These are phyloP conservation scores for Kodamaea fungicola DNA, from an alignment of 1,139 yeast genomes.

Conservation along the genomic window DNA sequence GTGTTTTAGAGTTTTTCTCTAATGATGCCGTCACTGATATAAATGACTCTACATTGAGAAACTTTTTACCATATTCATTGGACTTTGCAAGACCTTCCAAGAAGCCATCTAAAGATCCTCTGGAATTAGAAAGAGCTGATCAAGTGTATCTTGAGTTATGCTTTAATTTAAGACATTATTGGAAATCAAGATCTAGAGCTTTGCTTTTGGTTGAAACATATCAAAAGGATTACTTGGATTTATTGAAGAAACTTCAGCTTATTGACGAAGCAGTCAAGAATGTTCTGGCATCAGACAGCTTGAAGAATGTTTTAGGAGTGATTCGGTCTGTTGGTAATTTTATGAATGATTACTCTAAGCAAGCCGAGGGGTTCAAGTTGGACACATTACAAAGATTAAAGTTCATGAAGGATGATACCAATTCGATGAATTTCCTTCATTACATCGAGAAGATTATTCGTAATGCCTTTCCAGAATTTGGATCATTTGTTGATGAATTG, in stretches of 20 bases:
- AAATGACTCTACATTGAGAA: slow-evolving; percentile 62
- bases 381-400: slow-evolving; percentile 79
- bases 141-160: slow-evolving; percentile 74
- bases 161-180: slow-evolving; percentile 73
- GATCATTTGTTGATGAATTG: slow-evolving; percentile 75
- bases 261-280: slow-evolving; percentile 67
- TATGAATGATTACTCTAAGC: slow-evolving; percentile 82
- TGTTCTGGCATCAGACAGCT: slow-evolving; percentile 59
- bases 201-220: slow-evolving; percentile 64
- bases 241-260: slow-evolving; percentile 56
- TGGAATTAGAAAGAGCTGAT: slow-evolving; percentile 75
- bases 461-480: slow-evolving; percentile 71
- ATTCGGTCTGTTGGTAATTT: slow-evolving; percentile 86
- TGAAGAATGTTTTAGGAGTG: slow-evolving; percentile 67
- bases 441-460: slow-evolving; percentile 81
- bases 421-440: slow-evolving; percentile 78
- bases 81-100: slow-evolving; percentile 38
- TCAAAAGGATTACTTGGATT: slow-evolving; percentile 70
- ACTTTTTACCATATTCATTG: slow-evolving; percentile 68
- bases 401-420: slow-evolving; percentile 80
- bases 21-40: slow-evolving; percentile 70
- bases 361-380: slow-evolving; percentile 80
- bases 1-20: slow-evolving; percentile 78
- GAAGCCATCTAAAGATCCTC: slow-evolving; percentile 58
- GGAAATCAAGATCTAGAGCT: slow-evolving; percentile 85